These are phyloP conservation scores for Leptographium procerum DNA, from an alignment of 2,329 filamentous ascomycete species.

Conservation along the genomic window DNA sequence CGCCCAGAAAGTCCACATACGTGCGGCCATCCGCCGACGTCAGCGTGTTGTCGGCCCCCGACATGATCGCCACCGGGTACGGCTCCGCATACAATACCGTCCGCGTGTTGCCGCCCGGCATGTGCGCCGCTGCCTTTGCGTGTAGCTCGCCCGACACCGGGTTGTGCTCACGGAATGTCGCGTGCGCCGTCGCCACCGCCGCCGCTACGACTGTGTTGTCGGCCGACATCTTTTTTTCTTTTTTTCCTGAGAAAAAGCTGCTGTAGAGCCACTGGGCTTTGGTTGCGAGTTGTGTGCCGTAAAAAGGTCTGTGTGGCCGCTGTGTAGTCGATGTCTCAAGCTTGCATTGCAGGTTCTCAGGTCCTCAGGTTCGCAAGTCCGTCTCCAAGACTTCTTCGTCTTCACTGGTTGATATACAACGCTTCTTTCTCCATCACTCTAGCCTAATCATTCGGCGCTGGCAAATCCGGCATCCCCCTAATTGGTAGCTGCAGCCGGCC, in stretches of 20 bases:
- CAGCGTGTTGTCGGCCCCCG: conserved; percentile 17
- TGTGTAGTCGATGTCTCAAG: too few relatives aligned
- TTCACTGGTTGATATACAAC: too few relatives aligned
- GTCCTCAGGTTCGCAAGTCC: too few relatives aligned
- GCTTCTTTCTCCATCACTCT: background rate
- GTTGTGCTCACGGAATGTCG: conserved; percentile 6
- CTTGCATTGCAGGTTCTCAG: too few relatives aligned
- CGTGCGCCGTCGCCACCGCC: conserved; percentile 6
- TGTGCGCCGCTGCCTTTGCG: conserved; percentile 2
- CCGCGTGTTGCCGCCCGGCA: conserved; percentile 30
- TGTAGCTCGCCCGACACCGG: conserved; percentile 6
- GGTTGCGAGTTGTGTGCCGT: background rate
- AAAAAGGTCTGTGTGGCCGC: background rate
- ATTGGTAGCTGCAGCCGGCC: too few relatives aligned
- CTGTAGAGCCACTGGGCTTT: background rate
- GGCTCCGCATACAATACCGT: conserved; percentile 27
- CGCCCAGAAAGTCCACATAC: conserved; percentile 50
- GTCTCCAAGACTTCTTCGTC: too few relatives aligned
- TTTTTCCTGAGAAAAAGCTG: too few relatives aligned
- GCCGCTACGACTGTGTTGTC: background rate
- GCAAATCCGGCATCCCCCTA: too few relatives aligned
- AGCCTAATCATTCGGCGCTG: background rate
- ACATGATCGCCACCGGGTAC: conserved; percentile 22
- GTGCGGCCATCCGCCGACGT: conserved; percentile 18
- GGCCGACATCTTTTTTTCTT: background rate